Evolutionary conservation across 1,139 yeast genomes (phyloP).

Genomic region (Geotrichum reessii): DNA sequence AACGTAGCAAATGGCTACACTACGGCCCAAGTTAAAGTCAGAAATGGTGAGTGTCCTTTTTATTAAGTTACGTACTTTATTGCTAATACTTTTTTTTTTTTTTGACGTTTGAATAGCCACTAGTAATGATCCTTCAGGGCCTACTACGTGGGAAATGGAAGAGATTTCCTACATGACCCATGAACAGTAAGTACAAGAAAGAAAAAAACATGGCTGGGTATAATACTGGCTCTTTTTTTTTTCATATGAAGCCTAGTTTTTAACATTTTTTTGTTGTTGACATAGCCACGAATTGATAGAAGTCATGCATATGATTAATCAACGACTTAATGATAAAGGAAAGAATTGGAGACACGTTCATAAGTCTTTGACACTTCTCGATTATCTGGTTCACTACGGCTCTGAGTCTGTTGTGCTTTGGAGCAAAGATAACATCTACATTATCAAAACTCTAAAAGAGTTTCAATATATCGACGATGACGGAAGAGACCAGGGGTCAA

Average conservation of each 20-base stretch:
- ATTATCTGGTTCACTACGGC: constrained; percentile 81
- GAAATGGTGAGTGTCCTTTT: constrained; percentile 45
- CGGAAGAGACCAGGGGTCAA: constrained; percentile 87
- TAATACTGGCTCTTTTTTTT: neutral
- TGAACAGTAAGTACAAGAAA: constrained; percentile 40
- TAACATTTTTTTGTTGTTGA: neutral
- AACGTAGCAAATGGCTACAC: constrained; percentile 94
- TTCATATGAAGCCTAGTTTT: neutral
- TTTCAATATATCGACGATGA: constrained; percentile 78
- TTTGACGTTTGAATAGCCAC: constrained; percentile 50
- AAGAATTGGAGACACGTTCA: constrained; percentile 98
- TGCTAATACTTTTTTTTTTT: neutral
- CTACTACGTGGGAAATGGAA: constrained; percentile 76
- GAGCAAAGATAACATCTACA: constrained; percentile 87
- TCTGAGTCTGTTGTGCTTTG: constrained; percentile 88
- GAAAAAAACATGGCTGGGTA: neutral
- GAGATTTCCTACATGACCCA: constrained; percentile 74
- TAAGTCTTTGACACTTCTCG: constrained; percentile 74
- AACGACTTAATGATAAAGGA: constrained; percentile 91
- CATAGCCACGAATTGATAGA: constrained; percentile 62
- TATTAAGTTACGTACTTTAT: neutral
- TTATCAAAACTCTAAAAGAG: constrained; percentile 87
- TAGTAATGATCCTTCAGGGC: constrained; percentile 82
- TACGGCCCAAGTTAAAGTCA: constrained; percentile 74
- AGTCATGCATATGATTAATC: constrained; percentile 92